phyloP scores from a whole-genome alignment of 805 yeast genomes.

The Cyberlindnera mississippiensis region DNA sequence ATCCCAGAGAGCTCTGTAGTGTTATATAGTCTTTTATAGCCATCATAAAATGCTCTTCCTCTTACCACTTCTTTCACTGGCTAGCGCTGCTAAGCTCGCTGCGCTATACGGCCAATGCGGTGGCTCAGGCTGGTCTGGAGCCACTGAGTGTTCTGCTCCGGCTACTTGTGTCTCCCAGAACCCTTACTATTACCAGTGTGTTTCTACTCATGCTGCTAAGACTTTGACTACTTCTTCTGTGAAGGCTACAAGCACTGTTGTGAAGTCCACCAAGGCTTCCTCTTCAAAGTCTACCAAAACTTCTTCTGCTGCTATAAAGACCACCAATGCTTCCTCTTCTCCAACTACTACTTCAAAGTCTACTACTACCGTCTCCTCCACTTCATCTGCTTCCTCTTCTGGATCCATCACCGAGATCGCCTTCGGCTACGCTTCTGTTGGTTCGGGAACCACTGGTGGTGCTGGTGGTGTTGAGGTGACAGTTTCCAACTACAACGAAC shows the following conservation, averaged over 20 bases:
- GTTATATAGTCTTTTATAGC: too few species aligned
- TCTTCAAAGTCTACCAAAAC: background rate
- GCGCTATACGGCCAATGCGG: background rate
- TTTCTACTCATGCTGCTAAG: slow-evolving; percentile 6
- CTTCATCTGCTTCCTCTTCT: too few species aligned
- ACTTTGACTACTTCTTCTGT: background rate
- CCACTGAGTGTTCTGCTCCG: background rate
- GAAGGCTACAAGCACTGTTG: too few species aligned
- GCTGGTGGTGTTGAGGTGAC: slow-evolving; percentile 2
- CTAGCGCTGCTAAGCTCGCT: background rate
- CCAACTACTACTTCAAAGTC: too few species aligned
- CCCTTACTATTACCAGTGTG: background rate
- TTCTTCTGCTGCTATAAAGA: too few species aligned
- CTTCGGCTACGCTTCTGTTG: slow-evolving; percentile 3
- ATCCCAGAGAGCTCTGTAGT: too few species aligned
- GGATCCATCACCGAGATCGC: background rate
- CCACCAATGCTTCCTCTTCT: too few species aligned
- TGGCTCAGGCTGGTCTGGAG: background rate
- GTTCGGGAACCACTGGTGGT: slow-evolving; percentile 9
- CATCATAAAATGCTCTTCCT: too few species aligned
- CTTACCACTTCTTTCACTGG: too few species aligned
- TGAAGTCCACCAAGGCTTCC: too few species aligned
- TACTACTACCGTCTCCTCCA: too few species aligned
- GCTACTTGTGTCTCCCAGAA: slow-evolving; percentile 2
- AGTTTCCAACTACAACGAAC: slow-evolving; percentile 1